These are phyloP conservation scores for Solanum tarapatanum DNA, from an alignment of 257 asterid species.

Conservation along the genomic window DNA sequence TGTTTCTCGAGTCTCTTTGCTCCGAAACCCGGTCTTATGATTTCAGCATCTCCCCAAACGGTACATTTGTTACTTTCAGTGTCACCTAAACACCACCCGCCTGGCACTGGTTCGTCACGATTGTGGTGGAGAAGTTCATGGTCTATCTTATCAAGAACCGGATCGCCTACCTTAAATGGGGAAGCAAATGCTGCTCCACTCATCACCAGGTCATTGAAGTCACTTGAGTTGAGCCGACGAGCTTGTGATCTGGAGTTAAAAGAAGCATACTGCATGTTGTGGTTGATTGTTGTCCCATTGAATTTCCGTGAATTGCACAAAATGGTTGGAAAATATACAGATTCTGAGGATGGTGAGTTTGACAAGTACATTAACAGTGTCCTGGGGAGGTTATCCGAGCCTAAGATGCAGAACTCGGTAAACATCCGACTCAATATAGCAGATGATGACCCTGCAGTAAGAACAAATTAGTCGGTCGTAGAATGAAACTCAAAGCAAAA, in stretches of 20 bases:
- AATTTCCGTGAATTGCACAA: slow-evolving; percentile 67
- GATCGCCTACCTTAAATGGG: slow-evolving; percentile 35
- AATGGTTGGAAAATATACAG: slow-evolving; percentile 68
- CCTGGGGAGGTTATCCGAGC: slow-evolving; percentile 74
- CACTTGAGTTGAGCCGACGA: slow-evolving; percentile 38
- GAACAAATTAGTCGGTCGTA: background rate
- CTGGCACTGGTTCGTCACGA: slow-evolving; percentile 46
- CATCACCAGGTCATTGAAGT: slow-evolving; percentile 33
- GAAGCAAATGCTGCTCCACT: slow-evolving; percentile 84
- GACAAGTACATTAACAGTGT: slow-evolving; percentile 80
- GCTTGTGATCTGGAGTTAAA: slow-evolving; percentile 31
- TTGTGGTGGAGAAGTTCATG: slow-evolving; percentile 31
- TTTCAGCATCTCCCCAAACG: slow-evolving; percentile 81
- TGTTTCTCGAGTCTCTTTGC: slow-evolving; percentile 52
- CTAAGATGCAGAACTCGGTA: slow-evolving; percentile 60
- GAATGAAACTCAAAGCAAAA: background rate
- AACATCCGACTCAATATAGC: slow-evolving; percentile 60
- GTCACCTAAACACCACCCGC: slow-evolving; percentile 93
- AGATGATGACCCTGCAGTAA: slow-evolving; percentile 50
- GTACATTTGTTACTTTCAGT: slow-evolving; percentile 27
- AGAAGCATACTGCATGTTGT: slow-evolving; percentile 41
- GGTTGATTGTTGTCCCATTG: slow-evolving; percentile 59
- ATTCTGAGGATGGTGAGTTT: slow-evolving; percentile 51
- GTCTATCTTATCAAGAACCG: slow-evolving; percentile 55
- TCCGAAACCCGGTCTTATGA: slow-evolving; percentile 64